Evolutionary conservation across 2,329 filamentous ascomycete species (phyloP).

Genomic region (Harringtonia aguacate): DNA sequence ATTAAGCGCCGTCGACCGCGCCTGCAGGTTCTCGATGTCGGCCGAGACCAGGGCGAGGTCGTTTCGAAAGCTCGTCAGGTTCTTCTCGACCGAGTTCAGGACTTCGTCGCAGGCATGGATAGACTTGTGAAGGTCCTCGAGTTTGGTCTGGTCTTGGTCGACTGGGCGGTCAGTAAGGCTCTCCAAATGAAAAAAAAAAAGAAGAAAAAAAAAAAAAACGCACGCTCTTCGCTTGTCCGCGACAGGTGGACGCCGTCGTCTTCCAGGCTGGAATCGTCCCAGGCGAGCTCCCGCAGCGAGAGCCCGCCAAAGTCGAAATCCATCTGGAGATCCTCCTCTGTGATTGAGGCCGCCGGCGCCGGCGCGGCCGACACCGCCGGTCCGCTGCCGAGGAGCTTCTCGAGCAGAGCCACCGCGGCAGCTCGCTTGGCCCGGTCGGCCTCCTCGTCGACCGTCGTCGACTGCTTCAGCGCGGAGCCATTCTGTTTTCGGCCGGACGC

Average conservation of each 20-base stretch:
- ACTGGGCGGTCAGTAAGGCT: conserved; percentile 36
- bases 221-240: conserved; percentile 62
- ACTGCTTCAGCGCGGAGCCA: conserved; percentile 56
- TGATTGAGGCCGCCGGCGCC: conserved; percentile 21
- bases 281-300: conserved; percentile 62
- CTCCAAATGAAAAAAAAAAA: conserved; percentile 1
- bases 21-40: conserved; percentile 89
- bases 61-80: conserved; percentile 84
- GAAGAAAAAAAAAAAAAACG: conserved; percentile 8
- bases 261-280: conserved; percentile 18
- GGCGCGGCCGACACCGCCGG: no score
- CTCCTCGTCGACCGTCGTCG: conserved; percentile 32
- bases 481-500: conserved; percentile 53
- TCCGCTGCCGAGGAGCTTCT: conserved; percentile 26
- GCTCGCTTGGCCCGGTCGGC: conserved; percentile 39
- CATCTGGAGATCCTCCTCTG: conserved; percentile 44
- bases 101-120: conserved; percentile 90
- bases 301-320: conserved; percentile 71
- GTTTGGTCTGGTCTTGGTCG: conserved; percentile 71
- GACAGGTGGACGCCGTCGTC: conserved; percentile 29
- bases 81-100: conserved; percentile 83
- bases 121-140: conserved; percentile 81
- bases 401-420: conserved; percentile 59
- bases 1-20: conserved; percentile 72
- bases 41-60: conserved; percentile 87